Percentiles rank a stretch among this genome's conserved stretches.
phyloP scores from a whole-genome alignment of 768 basidiomycete species.

The Tulasnella calospora region DNA sequence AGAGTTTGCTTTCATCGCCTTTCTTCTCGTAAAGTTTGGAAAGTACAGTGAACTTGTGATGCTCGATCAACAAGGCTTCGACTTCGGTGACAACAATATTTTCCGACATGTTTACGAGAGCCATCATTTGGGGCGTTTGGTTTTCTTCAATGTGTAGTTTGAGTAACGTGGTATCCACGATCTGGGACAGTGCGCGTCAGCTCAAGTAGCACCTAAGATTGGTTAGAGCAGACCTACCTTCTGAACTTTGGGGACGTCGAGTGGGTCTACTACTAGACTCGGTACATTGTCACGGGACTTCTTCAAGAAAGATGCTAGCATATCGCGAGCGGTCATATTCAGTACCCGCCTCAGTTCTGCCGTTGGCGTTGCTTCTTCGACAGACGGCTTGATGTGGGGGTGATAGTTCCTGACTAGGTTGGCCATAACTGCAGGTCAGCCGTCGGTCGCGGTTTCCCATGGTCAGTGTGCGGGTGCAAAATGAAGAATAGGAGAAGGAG shows the following conservation, averaged over 20 bases:
- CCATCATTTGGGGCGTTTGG: constrained; percentile 57
- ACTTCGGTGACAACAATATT: constrained; percentile 55
- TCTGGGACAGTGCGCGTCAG: constrained; percentile 39
- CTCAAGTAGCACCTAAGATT: neutral
- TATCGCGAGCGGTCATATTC: constrained; percentile 60
- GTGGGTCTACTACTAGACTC: neutral
- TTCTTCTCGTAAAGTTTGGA: constrained; percentile 55
- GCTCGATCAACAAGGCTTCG: constrained; percentile 50
- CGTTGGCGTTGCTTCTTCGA: constrained; percentile 62
- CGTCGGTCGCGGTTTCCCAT: constrained; percentile 29
- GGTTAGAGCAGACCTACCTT: neutral
- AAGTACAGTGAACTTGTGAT: constrained; percentile 56
- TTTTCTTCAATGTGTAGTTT: constrained; percentile 63
- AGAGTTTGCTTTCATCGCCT: constrained; percentile 55
- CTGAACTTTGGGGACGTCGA: neutral
- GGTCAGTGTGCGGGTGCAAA: constrained; percentile 36
- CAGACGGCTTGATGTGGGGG: constrained; percentile 71
- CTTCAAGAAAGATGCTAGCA: constrained; percentile 65
- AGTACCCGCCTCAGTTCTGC: constrained; percentile 63
- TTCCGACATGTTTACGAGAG: constrained; percentile 53
- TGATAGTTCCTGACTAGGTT: constrained; percentile 92
- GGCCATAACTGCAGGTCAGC: constrained; percentile 71
- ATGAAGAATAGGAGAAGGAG: constrained; percentile 34
- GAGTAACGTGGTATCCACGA: constrained; percentile 76
- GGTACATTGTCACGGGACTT: constrained; percentile 47